Percentiles rank a stretch among this genome's conserved stretches.
phyloP scores from a whole-genome alignment of 148 eudicot genomes.

The Rhododendron mucronatum region DNA sequence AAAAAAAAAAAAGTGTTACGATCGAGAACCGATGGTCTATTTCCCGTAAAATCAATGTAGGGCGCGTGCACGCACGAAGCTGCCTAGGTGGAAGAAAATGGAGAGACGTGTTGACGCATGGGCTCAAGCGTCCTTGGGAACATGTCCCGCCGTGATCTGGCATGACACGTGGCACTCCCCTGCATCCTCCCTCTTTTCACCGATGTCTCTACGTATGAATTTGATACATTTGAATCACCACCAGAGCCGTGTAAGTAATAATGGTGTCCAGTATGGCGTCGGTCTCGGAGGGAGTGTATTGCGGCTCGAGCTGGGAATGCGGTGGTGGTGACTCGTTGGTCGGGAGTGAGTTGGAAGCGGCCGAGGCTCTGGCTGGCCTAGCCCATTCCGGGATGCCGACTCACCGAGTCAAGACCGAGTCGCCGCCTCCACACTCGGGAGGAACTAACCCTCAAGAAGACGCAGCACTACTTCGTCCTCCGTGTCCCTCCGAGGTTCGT shows the following conservation, averaged over 20 bases:
- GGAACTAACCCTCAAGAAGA: neutral
- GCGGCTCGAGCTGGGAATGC: neutral
- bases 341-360: conserved; percentile 16
- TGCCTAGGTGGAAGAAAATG: neutral
- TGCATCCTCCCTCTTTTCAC: neutral
- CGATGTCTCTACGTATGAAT: neutral
- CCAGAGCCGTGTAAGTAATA: neutral
- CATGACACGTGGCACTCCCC: conserved; percentile 13
- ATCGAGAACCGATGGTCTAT: too few relatives aligned
- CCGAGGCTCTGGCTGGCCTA: conserved; percentile 20
- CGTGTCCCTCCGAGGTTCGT: neutral
- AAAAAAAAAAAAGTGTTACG: too few relatives aligned
- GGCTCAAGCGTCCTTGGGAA: neutral
- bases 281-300: neutral
- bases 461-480: neutral
- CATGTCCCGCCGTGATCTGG: conserved; percentile 4
- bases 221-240: neutral
- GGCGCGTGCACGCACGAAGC: too few relatives aligned
- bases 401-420: neutral
- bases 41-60: too few relatives aligned
- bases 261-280: neutral
- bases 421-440: neutral
- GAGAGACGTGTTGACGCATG: conserved; percentile 9
- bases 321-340: neutral
- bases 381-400: neutral